These are phyloP conservation scores for Polyporus arcularius DNA, from an alignment of 768 basidiomycete species.

Conservation along the genomic window DNA sequence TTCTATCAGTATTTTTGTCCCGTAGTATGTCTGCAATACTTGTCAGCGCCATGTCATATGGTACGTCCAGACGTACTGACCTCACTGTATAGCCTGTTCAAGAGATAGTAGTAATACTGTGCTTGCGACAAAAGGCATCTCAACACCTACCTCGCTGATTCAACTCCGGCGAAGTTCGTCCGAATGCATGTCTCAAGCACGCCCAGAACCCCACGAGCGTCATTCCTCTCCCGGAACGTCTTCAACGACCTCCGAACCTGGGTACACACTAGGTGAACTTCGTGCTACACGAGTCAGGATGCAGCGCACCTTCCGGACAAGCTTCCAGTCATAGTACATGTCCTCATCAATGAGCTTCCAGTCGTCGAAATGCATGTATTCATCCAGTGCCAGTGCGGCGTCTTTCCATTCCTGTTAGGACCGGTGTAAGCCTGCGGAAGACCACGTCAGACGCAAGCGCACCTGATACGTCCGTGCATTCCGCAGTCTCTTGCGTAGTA, in stretches of 20 bases:
- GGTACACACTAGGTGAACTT: background rate
- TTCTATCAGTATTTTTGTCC: conserved; percentile 90
- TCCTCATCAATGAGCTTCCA: conserved; percentile 93
- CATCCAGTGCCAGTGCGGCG: conserved; percentile 76
- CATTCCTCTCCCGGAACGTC: conserved; percentile 70
- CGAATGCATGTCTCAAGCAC: conserved; percentile 90
- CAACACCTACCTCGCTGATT: conserved; percentile 64
- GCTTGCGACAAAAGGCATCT: background rate
- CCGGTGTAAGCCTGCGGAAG: background rate
- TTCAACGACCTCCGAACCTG: conserved; percentile 76
- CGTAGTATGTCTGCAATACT: conserved; percentile 73
- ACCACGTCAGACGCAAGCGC: conserved; percentile 13
- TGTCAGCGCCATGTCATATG: background rate
- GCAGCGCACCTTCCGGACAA: conserved; percentile 71
- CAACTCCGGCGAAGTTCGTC: conserved; percentile 91
- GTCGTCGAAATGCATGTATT: conserved; percentile 79
- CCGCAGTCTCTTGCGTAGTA: conserved; percentile 73
- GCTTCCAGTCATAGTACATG: conserved; percentile 87
- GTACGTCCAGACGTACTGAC: conserved; percentile 34
- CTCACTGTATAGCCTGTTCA: conserved; percentile 81
- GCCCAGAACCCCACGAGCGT: conserved; percentile 84
- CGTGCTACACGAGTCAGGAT: background rate
- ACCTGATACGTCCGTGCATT: conserved; percentile 76
- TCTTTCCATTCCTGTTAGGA: conserved; percentile 78
- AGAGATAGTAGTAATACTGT: too few relatives aligned